Evolutionary conservation across 768 basidiomycete genomes (phyloP).

Genomic region (Lepiota venenata): DNA sequence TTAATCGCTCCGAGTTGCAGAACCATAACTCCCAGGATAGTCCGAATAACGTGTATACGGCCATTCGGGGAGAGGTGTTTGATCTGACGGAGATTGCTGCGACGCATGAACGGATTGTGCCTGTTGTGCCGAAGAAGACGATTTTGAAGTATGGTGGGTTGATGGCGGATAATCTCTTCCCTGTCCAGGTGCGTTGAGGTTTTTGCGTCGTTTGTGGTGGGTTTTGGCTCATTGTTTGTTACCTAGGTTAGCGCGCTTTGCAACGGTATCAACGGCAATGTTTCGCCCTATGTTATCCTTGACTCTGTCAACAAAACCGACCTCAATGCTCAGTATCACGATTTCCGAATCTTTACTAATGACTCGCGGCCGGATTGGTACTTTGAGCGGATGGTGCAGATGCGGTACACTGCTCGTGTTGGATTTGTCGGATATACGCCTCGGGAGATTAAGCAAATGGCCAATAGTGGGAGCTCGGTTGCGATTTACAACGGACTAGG

Average conservation of each 20-base stretch:
- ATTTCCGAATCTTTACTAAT: constrained; percentile 86
- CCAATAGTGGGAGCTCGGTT: constrained; percentile 56
- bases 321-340: constrained; percentile 82
- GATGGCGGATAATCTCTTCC: constrained; percentile 77
- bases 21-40: constrained; percentile 59
- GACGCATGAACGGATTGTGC: constrained; percentile 64
- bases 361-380: constrained; percentile 99
- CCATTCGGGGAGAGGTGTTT: constrained; percentile 94
- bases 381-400: constrained; percentile 87
- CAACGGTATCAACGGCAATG: constrained; percentile 74
- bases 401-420: constrained; percentile 86
- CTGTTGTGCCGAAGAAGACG: constrained; percentile 70
- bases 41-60: constrained; percentile 75
- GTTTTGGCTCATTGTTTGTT: constrained; percentile 5
- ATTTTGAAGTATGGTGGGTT: constrained; percentile 84
- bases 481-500: constrained; percentile 83
- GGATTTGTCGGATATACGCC: constrained; percentile 88
- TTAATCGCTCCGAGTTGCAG: constrained; percentile 70
- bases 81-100: constrained; percentile 69
- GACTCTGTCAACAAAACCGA: constrained; percentile 76
- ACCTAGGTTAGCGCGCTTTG: constrained; percentile 86
- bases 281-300: constrained; percentile 83
- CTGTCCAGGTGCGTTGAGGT: constrained; percentile 70
- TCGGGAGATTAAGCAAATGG: constrained; percentile 69
- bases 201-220: background rate